Evolutionary conservation across 1,284 basidiomycete genomes (phyloP).

Genomic region (Ceraceosorus bombacis): DNA sequence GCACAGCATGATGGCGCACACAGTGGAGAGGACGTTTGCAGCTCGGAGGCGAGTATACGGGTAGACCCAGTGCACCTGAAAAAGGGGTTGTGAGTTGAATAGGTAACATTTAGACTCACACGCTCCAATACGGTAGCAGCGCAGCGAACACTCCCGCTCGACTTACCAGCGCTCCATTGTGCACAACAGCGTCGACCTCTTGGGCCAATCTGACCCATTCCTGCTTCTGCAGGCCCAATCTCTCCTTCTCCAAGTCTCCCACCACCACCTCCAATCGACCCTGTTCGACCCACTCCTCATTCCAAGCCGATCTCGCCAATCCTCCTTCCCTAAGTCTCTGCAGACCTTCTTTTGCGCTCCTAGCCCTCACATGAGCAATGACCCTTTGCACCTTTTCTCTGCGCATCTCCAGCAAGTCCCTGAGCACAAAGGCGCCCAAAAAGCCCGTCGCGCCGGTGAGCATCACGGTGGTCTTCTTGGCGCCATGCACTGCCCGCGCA

Average conservation of each 20-base stretch:
- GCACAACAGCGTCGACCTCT: constrained; percentile 77
- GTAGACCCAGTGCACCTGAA: constrained; percentile 84
- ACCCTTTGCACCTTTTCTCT: constrained; percentile 68
- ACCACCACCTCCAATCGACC: constrained; percentile 70
- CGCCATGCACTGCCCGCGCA: background rate
- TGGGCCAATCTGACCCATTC: constrained; percentile 64
- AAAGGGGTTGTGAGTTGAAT: too few species aligned
- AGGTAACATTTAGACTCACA: too few species aligned
- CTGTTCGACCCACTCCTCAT: constrained; percentile 70
- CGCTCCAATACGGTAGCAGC: too few species aligned
- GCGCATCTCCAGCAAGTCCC: constrained; percentile 64
- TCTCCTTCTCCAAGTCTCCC: constrained; percentile 71
- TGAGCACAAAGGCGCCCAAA: constrained; percentile 85
- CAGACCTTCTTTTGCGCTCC: constrained; percentile 61
- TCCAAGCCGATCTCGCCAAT: constrained; percentile 83
- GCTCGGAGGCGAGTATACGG: constrained; percentile 87
- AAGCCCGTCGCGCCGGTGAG: constrained; percentile 96
- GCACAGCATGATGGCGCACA: constrained; percentile 75
- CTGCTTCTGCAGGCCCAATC: constrained; percentile 65
- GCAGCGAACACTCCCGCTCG: too few species aligned
- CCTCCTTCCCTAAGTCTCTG: constrained; percentile 68
- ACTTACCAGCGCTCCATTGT: constrained; percentile 80
- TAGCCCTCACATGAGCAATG: constrained; percentile 78
- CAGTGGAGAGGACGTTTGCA: constrained; percentile 82
- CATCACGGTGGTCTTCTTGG: constrained; percentile 62